Evolutionary conservation across 108 stramenopile species (phyloP).

Genomic region (Hondaea fermentalgiana): DNA sequence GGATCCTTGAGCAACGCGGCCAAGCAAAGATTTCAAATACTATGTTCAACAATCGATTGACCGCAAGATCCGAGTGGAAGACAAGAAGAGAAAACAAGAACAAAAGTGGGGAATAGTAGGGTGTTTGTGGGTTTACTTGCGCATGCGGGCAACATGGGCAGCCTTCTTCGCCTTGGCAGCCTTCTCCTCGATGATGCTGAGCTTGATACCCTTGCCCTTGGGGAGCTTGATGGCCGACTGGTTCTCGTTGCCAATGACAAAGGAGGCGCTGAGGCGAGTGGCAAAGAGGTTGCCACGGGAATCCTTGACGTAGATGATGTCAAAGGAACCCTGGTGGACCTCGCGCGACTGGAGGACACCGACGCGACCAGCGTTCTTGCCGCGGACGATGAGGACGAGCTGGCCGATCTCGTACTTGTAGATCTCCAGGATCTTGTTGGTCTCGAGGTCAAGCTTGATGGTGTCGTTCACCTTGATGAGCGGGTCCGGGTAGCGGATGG

Average conservation of each 20-base stretch:
- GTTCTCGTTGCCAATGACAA: slow-evolving; percentile 74
- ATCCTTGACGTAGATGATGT: slow-evolving; percentile 94
- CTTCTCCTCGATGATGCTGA: slow-evolving; percentile 88
- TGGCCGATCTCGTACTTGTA: slow-evolving; percentile 93
- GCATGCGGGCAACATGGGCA: background rate
- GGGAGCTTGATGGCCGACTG: slow-evolving; percentile 74
- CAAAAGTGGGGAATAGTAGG: background rate
- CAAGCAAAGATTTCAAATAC: too few species aligned
- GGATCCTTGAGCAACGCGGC: too few species aligned
- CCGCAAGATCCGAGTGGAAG: too few species aligned
- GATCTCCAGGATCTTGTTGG: slow-evolving; percentile 85
- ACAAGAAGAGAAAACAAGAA: background rate
- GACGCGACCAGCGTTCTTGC: slow-evolving; percentile 93
- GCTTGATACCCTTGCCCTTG: slow-evolving; percentile 98
- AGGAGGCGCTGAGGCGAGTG: slow-evolving; percentile 86
- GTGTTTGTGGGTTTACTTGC: background rate
- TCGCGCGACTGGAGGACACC: slow-evolving; percentile 90
- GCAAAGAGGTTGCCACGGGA: slow-evolving; percentile 89
- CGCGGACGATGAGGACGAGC: slow-evolving; percentile 87
- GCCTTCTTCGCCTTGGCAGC: background rate
- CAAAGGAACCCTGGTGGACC: slow-evolving; percentile 94
- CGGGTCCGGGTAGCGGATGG: slow-evolving; percentile 97
- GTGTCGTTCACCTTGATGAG: slow-evolving; percentile 93
- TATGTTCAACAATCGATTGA: too few species aligned
- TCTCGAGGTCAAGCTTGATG: slow-evolving; percentile 88